These are phyloP conservation scores for Populus pruinosa DNA, from an alignment of 345 rosid species.

Conservation along the genomic window DNA sequence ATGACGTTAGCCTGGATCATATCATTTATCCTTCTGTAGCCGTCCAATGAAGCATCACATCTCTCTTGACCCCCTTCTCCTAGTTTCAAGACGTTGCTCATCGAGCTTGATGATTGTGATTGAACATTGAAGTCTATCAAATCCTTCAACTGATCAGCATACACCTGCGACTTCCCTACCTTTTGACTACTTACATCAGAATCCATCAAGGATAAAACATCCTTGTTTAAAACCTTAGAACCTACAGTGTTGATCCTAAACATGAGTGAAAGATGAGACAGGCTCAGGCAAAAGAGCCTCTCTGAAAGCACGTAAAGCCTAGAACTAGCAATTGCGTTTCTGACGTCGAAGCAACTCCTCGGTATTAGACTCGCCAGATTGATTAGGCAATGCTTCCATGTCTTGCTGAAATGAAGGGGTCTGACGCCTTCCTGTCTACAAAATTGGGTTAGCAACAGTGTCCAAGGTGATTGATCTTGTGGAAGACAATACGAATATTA, in stretches of 20 bases:
- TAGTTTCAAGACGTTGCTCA: neutral
- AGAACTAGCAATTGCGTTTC: conserved; percentile 51
- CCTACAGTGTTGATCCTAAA: conserved; percentile 38
- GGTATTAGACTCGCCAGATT: conserved; percentile 49
- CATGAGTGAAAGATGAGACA: conserved; percentile 59
- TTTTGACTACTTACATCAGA: conserved; percentile 24
- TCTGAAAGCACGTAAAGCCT: conserved; percentile 24
- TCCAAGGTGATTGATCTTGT: neutral
- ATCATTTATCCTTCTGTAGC: conserved; percentile 19
- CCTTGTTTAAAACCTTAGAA: conserved; percentile 6
- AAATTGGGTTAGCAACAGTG: conserved; percentile 32
- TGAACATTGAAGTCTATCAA: conserved; percentile 25
- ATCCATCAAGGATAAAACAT: conserved; percentile 31
- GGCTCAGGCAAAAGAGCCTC: conserved; percentile 42
- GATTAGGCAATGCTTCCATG: conserved; percentile 69
- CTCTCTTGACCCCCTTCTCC: conserved; percentile 4
- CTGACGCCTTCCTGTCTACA: conserved; percentile 63
- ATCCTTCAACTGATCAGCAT: conserved; percentile 34
- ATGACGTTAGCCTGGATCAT: conserved; percentile 35
- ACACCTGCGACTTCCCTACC: conserved; percentile 5
- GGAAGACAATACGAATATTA: neutral
- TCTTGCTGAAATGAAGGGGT: conserved; percentile 40
- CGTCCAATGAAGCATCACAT: neutral
- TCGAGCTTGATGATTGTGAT: conserved; percentile 4
- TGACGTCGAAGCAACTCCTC: conserved; percentile 57